A percentile compares a stretch with the other conserved stretches of the same genome.
These are phyloP conservation scores for Backusella liffmaniae DNA, from an alignment of 192 early-diverging fungal genomes.

Conservation along the genomic window DNA sequence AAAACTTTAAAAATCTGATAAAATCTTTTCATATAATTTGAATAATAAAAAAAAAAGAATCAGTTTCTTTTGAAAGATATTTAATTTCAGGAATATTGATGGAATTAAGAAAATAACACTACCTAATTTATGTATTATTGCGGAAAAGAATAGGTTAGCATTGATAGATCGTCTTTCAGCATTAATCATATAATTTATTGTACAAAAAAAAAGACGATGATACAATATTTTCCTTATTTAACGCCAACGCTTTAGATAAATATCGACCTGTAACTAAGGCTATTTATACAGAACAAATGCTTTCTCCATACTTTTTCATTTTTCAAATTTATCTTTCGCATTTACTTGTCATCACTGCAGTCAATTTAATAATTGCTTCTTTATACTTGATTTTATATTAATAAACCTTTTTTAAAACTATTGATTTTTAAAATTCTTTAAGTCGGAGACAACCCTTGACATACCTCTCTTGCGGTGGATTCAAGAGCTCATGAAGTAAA, in stretches of 20 bases:
- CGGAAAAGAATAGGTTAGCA: background rate
- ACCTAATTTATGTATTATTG: background rate
- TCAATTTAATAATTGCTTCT: background rate
- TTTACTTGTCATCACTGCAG: background rate
- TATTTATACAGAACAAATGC: background rate
- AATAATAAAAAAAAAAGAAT: no score
- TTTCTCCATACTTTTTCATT: background rate
- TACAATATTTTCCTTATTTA: no score
- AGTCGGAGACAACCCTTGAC: background rate
- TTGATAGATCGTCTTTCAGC: background rate
- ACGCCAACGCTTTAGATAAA: no score
- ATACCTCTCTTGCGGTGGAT: background rate
- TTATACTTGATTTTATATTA: background rate
- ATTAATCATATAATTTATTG: background rate
- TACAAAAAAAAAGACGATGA: no score
- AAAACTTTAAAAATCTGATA: no score
- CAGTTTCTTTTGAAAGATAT: no score
- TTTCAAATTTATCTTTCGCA: background rate
- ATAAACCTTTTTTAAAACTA: background rate
- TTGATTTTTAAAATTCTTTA: background rate
- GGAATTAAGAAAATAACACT: background rate
- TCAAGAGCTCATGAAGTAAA: background rate
- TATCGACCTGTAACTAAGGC: background rate
- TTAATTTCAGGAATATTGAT: no score
- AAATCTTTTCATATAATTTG: no score